A percentile compares a stretch with the other conserved stretches of the same genome.
phyloP scores from a whole-genome alignment of 257 asterid genomes.

The Catharanthus roseus region DNA sequence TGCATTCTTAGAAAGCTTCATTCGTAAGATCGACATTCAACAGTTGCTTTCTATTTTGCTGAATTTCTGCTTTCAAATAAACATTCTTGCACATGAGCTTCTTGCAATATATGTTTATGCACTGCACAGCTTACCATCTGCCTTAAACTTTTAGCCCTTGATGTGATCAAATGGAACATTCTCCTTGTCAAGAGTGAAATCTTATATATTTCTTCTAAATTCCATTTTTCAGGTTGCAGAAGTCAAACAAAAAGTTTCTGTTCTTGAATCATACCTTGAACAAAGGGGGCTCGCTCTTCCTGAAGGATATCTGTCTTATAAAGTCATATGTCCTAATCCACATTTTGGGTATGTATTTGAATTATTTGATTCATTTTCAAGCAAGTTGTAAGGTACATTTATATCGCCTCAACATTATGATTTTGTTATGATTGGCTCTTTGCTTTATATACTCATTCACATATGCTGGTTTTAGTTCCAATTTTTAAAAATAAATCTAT shows the following conservation, averaged over 20 bases:
- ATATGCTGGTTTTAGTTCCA: background rate
- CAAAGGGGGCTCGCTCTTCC: constrained; percentile 82
- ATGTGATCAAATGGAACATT: background rate
- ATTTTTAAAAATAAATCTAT: background rate
- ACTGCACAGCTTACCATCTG: background rate
- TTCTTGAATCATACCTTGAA: constrained; percentile 84
- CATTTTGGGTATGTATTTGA: constrained; percentile 48
- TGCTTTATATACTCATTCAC: background rate
- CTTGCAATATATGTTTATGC: background rate
- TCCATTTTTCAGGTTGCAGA: constrained; percentile 57
- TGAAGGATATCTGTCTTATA: constrained; percentile 66
- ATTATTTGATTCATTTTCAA: background rate
- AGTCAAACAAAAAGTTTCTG: constrained; percentile 51
- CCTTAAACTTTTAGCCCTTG: background rate
- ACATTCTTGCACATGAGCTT: background rate
- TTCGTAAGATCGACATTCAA: background rate
- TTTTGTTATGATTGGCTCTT: background rate
- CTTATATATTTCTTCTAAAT: constrained; percentile 11
- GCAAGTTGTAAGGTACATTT: background rate
- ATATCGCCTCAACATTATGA: background rate
- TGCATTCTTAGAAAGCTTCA: background rate
- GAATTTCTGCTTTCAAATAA: background rate
- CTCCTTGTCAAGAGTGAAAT: background rate
- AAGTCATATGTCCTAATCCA: constrained; percentile 89
- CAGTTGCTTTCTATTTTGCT: background rate